phyloP scores from a whole-genome alignment of 495 filamentous ascomycete genomes.

The Penicillium coprophilum region DNA sequence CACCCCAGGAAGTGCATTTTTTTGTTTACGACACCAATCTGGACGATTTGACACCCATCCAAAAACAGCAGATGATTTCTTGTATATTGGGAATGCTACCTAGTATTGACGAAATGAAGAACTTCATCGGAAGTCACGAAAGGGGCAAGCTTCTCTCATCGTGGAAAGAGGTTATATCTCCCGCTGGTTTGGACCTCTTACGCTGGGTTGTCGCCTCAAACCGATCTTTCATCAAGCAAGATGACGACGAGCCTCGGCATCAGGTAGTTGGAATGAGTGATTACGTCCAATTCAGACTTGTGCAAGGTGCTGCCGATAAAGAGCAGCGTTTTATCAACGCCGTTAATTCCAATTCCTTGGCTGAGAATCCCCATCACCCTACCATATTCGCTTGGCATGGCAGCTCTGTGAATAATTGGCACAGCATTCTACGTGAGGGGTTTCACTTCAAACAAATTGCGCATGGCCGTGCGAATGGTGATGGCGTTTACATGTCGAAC shows the following conservation, averaged over 20 bases:
- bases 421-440: slow-evolving; percentile 82
- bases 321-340: slow-evolving; percentile 75
- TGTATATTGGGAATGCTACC: slow-evolving; percentile 68
- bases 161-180: slow-evolving; percentile 65
- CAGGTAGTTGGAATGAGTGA: slow-evolving; percentile 63
- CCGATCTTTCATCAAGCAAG: slow-evolving; percentile 78
- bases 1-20: slow-evolving; percentile 24
- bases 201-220: slow-evolving; percentile 94
- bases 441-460: slow-evolving; percentile 63
- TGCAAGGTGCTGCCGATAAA: slow-evolving; percentile 88
- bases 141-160: slow-evolving; percentile 45
- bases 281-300: slow-evolving; percentile 82
- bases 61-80: slow-evolving; percentile 57
- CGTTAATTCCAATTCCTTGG: slow-evolving; percentile 49
- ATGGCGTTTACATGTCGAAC: slow-evolving; percentile 80
- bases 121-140: slow-evolving; percentile 51
- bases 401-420: slow-evolving; percentile 77
- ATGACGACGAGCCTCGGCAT: slow-evolving; percentile 51
- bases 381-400: slow-evolving; percentile 87
- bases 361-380: slow-evolving; percentile 48
- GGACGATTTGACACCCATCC: slow-evolving; percentile 44
- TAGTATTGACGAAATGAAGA: slow-evolving; percentile 58
- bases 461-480: slow-evolving; percentile 69
- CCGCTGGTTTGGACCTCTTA: slow-evolving; percentile 65
- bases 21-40: slow-evolving; percentile 57